Evolutionary conservation across 2,329 filamentous ascomycete genomes (phyloP).

Genomic region (Cercospora berteroae): DNA sequence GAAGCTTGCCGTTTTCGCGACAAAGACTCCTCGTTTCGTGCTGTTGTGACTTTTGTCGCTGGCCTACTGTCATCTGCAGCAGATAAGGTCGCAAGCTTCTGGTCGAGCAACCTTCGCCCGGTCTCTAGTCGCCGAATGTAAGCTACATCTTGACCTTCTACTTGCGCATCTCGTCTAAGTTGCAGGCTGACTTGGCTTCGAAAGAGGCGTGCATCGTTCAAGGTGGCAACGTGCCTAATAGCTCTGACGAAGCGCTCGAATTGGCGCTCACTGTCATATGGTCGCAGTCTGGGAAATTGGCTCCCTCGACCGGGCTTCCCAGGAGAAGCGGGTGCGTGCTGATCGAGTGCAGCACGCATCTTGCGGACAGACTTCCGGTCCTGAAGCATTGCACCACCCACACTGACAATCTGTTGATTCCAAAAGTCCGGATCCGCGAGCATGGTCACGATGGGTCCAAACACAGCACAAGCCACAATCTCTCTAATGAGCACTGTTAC

Average conservation of each 20-base stretch:
- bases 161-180: conserved; percentile 75
- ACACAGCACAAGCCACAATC: conserved; percentile 86
- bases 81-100: conserved; percentile 74
- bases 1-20: conserved; percentile 72
- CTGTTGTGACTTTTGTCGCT: conserved; percentile 40
- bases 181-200: conserved; percentile 91
- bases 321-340: conserved; percentile 80
- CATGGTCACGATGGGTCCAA: conserved; percentile 75
- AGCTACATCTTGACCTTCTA: conserved; percentile 76
- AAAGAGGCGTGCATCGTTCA: conserved; percentile 90
- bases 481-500: conserved; percentile 81
- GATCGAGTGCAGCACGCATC: conserved; percentile 84
- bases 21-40: conserved; percentile 38
- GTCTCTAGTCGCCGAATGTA: conserved; percentile 90
- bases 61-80: conserved; percentile 54
- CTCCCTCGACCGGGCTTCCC: conserved; percentile 36
- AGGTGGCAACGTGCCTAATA: conserved; percentile 81
- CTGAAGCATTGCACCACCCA: conserved; percentile 71
- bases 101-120: conserved; percentile 84
- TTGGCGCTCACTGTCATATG: conserved; percentile 82
- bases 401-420: conserved; percentile 94
- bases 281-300: conserved; percentile 73
- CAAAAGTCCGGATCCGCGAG: conserved; percentile 92
- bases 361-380: conserved; percentile 93
- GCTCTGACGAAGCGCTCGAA: conserved; percentile 93